These are phyloP conservation scores for Hortiboletus campestris DNA, from an alignment of 768 basidiomycete genomes.

Conservation along the genomic window DNA sequence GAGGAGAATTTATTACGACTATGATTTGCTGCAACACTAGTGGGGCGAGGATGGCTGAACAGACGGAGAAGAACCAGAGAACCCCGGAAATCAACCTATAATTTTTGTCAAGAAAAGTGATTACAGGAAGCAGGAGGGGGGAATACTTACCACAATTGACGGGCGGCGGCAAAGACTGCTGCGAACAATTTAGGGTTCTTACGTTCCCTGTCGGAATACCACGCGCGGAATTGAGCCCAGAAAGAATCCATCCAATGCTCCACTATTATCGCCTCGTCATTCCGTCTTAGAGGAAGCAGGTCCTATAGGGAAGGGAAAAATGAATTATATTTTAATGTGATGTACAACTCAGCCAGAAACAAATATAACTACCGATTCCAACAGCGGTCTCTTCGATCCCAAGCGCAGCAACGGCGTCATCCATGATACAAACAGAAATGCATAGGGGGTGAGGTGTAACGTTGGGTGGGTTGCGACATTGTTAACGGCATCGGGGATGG, in stretches of 20 bases:
- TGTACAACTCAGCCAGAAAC: slow-evolving; percentile 22
- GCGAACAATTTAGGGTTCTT: slow-evolving; percentile 18
- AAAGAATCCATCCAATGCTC: slow-evolving; percentile 26
- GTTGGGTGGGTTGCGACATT: slow-evolving; percentile 21
- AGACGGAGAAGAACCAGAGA: slow-evolving; percentile 30
- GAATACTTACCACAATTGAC: slow-evolving; percentile 13
- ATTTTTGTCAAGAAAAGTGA: background rate
- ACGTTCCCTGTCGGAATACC: slow-evolving; percentile 15
- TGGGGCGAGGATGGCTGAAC: slow-evolving; percentile 22
- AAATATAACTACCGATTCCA: slow-evolving; percentile 33
- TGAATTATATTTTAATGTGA: slow-evolving; percentile 17
- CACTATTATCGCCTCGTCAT: slow-evolving; percentile 23
- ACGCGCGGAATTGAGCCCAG: slow-evolving; percentile 21
- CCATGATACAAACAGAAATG: slow-evolving; percentile 25
- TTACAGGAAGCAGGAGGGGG: background rate
- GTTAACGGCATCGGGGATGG: slow-evolving; percentile 16
- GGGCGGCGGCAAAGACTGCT: slow-evolving; percentile 17
- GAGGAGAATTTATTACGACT: slow-evolving; percentile 20
- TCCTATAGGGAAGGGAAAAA: slow-evolving; percentile 19
- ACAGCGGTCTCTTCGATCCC: slow-evolving; percentile 27
- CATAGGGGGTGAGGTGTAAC: slow-evolving; percentile 8
- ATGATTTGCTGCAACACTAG: slow-evolving; percentile 29
- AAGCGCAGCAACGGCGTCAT: slow-evolving; percentile 26
- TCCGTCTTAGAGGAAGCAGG: slow-evolving; percentile 25
- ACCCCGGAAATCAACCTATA: slow-evolving; percentile 25